These are phyloP conservation scores for Didymella segeticola DNA, from an alignment of 2,329 filamentous ascomycete genomes.

Conservation along the genomic window DNA sequence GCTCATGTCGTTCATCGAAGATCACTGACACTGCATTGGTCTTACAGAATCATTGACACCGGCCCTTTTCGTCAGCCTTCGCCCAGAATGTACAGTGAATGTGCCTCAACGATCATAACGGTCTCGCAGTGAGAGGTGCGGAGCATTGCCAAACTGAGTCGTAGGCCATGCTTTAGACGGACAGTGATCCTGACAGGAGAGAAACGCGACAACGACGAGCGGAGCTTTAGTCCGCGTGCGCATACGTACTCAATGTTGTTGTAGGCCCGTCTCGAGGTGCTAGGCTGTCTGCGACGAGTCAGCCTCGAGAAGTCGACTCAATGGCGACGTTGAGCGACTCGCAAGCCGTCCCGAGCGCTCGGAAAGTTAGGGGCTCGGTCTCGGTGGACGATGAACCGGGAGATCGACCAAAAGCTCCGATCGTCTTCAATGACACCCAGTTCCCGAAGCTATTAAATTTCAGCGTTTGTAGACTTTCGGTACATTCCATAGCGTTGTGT, in stretches of 20 bases:
- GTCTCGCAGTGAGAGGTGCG: not conserved
- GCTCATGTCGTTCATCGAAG: too few species aligned
- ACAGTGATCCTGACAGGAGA: not conserved
- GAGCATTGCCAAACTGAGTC: not conserved
- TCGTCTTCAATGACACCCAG: not conserved
- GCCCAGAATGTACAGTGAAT: not conserved
- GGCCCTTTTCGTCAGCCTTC: too few species aligned
- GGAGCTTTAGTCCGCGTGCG: not conserved
- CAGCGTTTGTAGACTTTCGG: not conserved
- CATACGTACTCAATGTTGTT: not conserved
- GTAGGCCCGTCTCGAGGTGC: not conserved
- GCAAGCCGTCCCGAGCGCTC: not conserved
- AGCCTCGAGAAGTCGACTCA: not conserved
- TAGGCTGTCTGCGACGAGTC: not conserved
- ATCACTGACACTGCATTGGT: too few species aligned
- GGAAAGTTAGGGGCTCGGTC: not conserved
- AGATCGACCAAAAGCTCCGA: constrained; percentile 9
- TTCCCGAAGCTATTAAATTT: not conserved
- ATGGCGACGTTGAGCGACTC: constrained; percentile 6
- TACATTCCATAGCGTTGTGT: not conserved
- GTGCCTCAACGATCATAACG: not conserved
- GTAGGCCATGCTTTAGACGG: not conserved
- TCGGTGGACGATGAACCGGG: constrained; percentile 2
- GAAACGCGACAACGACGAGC: not conserved
- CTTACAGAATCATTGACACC: too few species aligned